These are phyloP conservation scores for Phialocephala subalpina DNA, from an alignment of 2,329 filamentous ascomycete genomes.

Conservation along the genomic window DNA sequence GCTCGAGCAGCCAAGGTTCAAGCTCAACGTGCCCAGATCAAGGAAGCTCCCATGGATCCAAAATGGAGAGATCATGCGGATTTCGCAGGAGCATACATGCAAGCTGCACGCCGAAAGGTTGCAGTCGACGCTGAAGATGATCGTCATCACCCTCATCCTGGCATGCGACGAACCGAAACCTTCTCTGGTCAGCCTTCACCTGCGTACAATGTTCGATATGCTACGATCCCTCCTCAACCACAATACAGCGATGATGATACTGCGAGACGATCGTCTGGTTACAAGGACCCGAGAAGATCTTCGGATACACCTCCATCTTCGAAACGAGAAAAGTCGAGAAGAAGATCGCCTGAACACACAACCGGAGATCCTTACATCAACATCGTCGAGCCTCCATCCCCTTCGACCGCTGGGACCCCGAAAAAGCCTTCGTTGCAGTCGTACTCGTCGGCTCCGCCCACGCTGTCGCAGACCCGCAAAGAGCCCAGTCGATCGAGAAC, in stretches of 20 bases:
- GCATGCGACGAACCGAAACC: constrained; percentile 41
- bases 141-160: constrained; percentile 23
- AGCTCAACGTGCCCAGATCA: constrained; percentile 23
- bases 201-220: constrained; percentile 38
- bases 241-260: constrained; percentile 42
- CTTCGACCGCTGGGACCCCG: constrained; percentile 24
- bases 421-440: constrained; percentile 40
- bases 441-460: constrained; percentile 41
- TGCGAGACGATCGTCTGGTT: constrained; percentile 41
- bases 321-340: constrained; percentile 33
- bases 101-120: constrained; percentile 39
- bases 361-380: constrained; percentile 34
- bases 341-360: constrained; percentile 28
- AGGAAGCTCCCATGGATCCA: constrained; percentile 31
- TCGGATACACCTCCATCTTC: constrained; percentile 36
- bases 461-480: constrained; percentile 28
- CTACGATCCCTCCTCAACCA: constrained; percentile 28
- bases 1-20: constrained; percentile 10
- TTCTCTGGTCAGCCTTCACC: constrained; percentile 33
- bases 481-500: constrained; percentile 43
- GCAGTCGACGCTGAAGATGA: constrained; percentile 28
- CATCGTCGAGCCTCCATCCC: constrained; percentile 42
- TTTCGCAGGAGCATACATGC: constrained; percentile 41
- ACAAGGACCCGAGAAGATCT: constrained; percentile 37
- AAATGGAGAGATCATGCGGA: constrained; percentile 40